Base-by-base conservation (phyloP, 306 rosid species). In the Arachis stenosperma region DNA sequence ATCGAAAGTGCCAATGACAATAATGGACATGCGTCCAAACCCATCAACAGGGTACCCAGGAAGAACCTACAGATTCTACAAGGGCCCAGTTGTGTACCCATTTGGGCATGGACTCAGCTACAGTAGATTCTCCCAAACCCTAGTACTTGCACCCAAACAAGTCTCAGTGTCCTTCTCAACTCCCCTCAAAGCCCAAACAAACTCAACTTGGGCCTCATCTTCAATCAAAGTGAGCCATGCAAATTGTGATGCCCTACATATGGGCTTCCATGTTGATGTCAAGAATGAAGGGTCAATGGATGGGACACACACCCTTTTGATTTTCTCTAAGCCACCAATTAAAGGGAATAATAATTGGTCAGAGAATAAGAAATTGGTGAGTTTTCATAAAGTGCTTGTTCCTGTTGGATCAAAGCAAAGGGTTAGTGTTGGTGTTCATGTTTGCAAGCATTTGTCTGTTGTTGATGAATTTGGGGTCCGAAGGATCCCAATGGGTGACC, bases 31-130 rank as follows among this genome's bases (percentile, higher is more conserved):
- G 88, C 78, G 84, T 10, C 77, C 97, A 8, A 73, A 88, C 79
- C 87, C 87, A 43, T 68, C 84, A 78, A 67, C 56, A 2, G 95
- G 97, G 36, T 94, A 94, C 70, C 99, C 97, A 0, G 99, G 97
- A 3, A 81, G 99, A 51, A 91, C 99, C 9, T 94, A 94, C 76
- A 82, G 97, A 61, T 94, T 94, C 79, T 94, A 94, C 84, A 86
- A 88, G 33, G 99, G 99, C 2, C 95, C 97, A 1, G 92, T 91
- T 3, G 95, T 94, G 0, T 94, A 78, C 75, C 90, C 92, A 8
- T 94, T 94, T 40, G 99, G 99, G 42, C 60, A 79, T 41, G 99
- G 99, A 1, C 75, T 91, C 1, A 89, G 96, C 84, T 94, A 89
- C 83, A 75, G 95, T 3, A 81, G 64, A 37, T 91, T 88, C 67